Percentiles rank a stretch among this genome's conserved stretches.
phyloP scores from a whole-genome alignment of 768 basidiomycete genomes.

The Leccinum broughii region DNA sequence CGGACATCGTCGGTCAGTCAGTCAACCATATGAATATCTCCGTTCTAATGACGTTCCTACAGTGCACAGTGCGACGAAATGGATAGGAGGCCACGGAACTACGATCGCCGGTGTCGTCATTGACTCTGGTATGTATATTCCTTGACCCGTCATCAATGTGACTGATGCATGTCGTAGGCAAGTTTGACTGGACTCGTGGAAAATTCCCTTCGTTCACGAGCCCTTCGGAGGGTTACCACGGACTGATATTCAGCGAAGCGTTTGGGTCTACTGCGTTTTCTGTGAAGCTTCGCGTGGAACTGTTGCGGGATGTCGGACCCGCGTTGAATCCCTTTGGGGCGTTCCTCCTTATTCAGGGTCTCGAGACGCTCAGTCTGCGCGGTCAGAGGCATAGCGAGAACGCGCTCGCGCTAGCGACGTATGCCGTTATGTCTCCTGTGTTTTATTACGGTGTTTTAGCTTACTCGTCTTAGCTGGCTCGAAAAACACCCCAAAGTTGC shows the following conservation, averaged over 20 bases:
- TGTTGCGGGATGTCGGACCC: conserved; percentile 12
- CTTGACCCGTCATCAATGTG: not conserved
- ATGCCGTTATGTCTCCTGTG: too few species aligned
- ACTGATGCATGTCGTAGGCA: conserved; percentile 36
- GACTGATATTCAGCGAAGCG: conserved; percentile 48
- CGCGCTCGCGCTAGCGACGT: too few species aligned
- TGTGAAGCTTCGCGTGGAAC: conserved; percentile 51
- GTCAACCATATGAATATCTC: too few species aligned
- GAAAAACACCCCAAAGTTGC: too few species aligned
- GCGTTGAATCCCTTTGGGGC: conserved; percentile 54
- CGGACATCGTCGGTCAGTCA: conserved; percentile 50
- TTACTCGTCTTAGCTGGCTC: too few species aligned
- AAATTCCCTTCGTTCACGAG: conserved; percentile 58
- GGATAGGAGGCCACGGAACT: conserved; percentile 68
- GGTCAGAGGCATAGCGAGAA: conserved; percentile 53
- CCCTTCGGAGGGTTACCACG: conserved; percentile 59
- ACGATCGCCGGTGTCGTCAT: conserved; percentile 64
- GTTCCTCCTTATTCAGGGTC: conserved; percentile 58
- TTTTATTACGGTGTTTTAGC: too few species aligned
- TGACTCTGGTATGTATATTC: conserved; percentile 47
- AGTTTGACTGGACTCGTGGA: conserved; percentile 56
- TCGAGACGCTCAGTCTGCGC: conserved; percentile 63
- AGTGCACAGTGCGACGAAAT: conserved; percentile 64
- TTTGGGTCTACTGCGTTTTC: conserved; percentile 54
- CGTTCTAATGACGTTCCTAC: not conserved